Evolutionary conservation across 768 basidiomycete species (phyloP), one percentile per base, ranked within the genome.

Genomic region (Cubamyces lactineus): DNA sequence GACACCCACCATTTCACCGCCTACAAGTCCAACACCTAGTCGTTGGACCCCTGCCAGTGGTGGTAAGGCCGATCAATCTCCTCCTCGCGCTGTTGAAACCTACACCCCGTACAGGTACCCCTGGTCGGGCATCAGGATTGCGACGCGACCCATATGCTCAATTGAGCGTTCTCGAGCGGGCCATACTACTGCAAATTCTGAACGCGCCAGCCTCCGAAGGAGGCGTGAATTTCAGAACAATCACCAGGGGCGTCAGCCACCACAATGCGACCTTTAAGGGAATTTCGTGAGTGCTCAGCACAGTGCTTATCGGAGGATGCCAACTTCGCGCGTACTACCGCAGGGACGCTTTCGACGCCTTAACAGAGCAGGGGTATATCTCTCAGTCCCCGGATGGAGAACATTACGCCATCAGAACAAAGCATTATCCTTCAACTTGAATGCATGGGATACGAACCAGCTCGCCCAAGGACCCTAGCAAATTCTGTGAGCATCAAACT

Each of bases 321-420:
- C 15, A 21, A 4, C 19, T 9, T 34, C 38, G 50, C 19, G 16
- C 8, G 24, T 28, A 11, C 9, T 47, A 23, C 3, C 17, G 13
- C 52, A 74, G 73, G 3, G 51, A 56, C 34, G 71, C 66, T 11
- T 52, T 74, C 19, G 67, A 73, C 15, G 34, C 50, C 1, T 55
- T 74, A 23, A 39, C 67, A 45, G 68, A 60, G 26, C 57, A 38
- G 51, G 64, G 63, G 0, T 62, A 59, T 38, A 60, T 74, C 45
- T 57, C 61, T 26, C 48, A 53, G 11, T 56, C 61, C 11, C 26
- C 38, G 23, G 66, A 68, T 47, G 23, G 45, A 9, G 13, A 47
- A 23, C 64, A 67, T 53, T 69, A 63, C 26, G 56, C 26, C 40
- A 13, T 48, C 16, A 58, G 54, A 38, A 56, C 48, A 0, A n/a